Evolutionary conservation across 2,329 filamentous ascomycete species (phyloP).

Genomic region (Neofusicoccum sp.): DNA sequence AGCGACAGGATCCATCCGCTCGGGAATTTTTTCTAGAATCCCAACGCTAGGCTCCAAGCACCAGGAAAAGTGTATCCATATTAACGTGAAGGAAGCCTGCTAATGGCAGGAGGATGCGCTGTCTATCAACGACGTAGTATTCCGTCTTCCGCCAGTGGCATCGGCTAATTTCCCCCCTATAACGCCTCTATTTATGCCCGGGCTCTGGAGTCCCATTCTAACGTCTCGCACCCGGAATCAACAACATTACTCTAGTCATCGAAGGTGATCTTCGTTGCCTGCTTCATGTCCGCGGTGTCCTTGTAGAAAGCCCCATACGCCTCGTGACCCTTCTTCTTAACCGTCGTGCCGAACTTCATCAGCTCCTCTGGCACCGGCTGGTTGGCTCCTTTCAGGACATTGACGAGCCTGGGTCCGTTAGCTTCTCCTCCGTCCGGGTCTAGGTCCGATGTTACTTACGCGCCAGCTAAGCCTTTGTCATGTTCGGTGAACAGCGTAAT

Average conservation of each 20-base stretch:
- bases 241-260: constrained; percentile 48
- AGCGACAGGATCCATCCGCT: not conserved
- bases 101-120: too few relatives aligned
- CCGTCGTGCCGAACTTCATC: constrained; percentile 94
- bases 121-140: not conserved
- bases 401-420: constrained; percentile 69
- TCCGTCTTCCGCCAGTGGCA: not conserved
- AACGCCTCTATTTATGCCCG: constrained; percentile 7
- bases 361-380: constrained; percentile 88
- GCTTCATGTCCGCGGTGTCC: constrained; percentile 80
- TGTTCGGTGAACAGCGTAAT: constrained; percentile 95
- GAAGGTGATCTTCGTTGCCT: constrained; percentile 90
- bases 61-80: not conserved
- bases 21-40: not conserved
- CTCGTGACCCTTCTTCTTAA: constrained; percentile 98
- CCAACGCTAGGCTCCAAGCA: not conserved
- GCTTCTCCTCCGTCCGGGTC: constrained; percentile 21
- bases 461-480: constrained; percentile 89
- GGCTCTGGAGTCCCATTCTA: not conserved
- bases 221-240: not conserved
- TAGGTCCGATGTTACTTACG: constrained; percentile 60
- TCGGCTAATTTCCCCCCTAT: not conserved
- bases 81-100: not conserved
- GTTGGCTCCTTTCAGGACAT: constrained; percentile 90
- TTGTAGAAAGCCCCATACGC: constrained; percentile 96